A percentile compares a stretch with the other conserved stretches of the same genome.
These are phyloP conservation scores for Acmispon strigosus DNA, from an alignment of 306 rosid species.

Conservation along the genomic window DNA sequence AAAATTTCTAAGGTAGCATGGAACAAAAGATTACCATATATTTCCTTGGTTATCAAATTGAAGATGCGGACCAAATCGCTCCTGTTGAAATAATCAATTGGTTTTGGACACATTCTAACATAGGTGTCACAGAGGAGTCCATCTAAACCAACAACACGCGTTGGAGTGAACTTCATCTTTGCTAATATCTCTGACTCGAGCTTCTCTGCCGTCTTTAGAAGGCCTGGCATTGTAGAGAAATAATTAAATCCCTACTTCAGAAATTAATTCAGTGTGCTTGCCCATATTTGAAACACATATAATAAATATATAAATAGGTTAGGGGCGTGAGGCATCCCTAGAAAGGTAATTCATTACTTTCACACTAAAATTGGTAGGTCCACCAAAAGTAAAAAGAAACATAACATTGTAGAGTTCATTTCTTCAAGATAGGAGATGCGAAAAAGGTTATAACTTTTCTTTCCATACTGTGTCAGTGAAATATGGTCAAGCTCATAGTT, in stretches of 20 bases:
- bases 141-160: slow-evolving; percentile 10
- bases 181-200: slow-evolving; percentile 19
- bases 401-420: not conserved
- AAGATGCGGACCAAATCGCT: slow-evolving; percentile 37
- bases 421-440: not conserved
- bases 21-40: slow-evolving; percentile 32
- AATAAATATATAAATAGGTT: not conserved
- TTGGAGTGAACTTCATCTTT: slow-evolving; percentile 16
- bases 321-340: not conserved
- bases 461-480: not conserved
- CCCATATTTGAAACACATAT: not conserved
- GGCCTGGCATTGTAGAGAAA: slow-evolving; percentile 18
- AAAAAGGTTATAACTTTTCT: not conserved
- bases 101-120: slow-evolving; percentile 22
- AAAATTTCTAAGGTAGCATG: not conserved
- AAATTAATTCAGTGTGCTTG: not conserved
- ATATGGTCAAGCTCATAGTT: not conserved
- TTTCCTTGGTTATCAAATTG: slow-evolving; percentile 33
- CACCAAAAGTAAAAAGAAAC: not conserved
- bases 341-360: not conserved
- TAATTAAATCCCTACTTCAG: slow-evolving; percentile 2
- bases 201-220: slow-evolving; percentile 13
- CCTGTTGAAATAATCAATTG: slow-evolving; percentile 34
- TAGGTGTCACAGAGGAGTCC: slow-evolving; percentile 31
- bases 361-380: not conserved